phyloP scores from a whole-genome alignment of 345 rosid genomes.

The Eucalyptus cladocalyx region DNA sequence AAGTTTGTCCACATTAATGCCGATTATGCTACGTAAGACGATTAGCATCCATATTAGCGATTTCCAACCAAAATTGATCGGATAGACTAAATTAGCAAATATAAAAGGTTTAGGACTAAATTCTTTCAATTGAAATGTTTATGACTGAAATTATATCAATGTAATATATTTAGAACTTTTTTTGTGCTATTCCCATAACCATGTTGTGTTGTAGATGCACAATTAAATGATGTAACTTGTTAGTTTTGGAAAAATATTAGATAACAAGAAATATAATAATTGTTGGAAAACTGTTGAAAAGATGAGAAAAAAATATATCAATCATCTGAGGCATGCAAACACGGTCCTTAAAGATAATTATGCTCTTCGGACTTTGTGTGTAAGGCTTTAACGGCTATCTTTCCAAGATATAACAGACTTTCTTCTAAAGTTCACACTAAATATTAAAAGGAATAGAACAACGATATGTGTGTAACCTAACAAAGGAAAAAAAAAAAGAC shows the following conservation, averaged over 20 bases:
- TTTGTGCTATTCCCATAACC: background rate
- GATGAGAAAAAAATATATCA: too few species aligned
- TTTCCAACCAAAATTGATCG: too few species aligned
- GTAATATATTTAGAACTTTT: too few species aligned
- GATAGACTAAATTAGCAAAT: too few species aligned
- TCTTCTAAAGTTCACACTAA: background rate
- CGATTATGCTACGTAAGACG: rapidly evolving
- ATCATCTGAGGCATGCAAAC: background rate
- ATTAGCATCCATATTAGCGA: background rate
- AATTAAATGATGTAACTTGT: background rate
- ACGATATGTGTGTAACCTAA: background rate
- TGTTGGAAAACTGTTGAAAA: too few species aligned
- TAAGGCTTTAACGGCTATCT: background rate
- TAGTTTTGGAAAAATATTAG: background rate
- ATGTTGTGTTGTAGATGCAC: background rate
- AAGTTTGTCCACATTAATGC: too few species aligned
- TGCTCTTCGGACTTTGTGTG: background rate
- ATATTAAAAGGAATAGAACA: background rate
- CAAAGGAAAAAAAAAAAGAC: too few species aligned
- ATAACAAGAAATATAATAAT: background rate
- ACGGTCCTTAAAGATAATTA: too few species aligned
- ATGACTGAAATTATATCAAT: too few species aligned
- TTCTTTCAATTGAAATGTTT: too few species aligned
- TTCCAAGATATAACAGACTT: background rate
- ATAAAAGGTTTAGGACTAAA: too few species aligned